phyloP scores from a whole-genome alignment of 2,329 filamentous ascomycete genomes.

The Basipetospora sp. region DNA sequence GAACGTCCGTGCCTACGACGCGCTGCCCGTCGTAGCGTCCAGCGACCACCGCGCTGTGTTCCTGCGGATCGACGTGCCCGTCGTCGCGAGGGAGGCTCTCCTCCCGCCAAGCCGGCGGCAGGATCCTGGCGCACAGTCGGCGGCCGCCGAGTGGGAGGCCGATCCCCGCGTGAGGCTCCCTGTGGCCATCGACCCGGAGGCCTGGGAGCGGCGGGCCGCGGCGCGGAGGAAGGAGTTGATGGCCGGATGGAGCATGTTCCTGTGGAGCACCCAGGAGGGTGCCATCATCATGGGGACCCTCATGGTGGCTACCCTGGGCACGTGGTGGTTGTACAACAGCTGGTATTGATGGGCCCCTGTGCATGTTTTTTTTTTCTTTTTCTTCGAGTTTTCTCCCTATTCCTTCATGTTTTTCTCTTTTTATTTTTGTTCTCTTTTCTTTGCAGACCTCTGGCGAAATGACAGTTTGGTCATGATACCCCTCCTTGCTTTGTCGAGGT shows the following conservation, averaged over 20 bases:
- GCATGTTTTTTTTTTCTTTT: not conserved
- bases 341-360: not conserved
- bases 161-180: slow-evolving; percentile 34
- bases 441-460: too few species aligned
- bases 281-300: slow-evolving; percentile 24
- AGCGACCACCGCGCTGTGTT: slow-evolving; percentile 82
- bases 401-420: too few species aligned
- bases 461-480: too few species aligned
- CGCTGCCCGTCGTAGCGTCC: slow-evolving; percentile 63
- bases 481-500: too few species aligned
- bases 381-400: too few species aligned
- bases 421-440: too few species aligned
- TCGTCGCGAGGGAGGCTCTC: slow-evolving; percentile 30
- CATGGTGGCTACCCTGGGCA: not conserved
- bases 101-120: slow-evolving; percentile 16
- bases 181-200: slow-evolving; percentile 37
- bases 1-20: slow-evolving; percentile 51
- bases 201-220: slow-evolving; percentile 35
- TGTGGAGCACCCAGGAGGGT: slow-evolving; percentile 39
- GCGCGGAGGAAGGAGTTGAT: slow-evolving; percentile 31
- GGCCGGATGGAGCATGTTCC: slow-evolving; percentile 39
- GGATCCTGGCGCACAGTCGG: slow-evolving; percentile 10
- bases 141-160: slow-evolving; percentile 12
- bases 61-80: slow-evolving; percentile 52
- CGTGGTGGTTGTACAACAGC: slow-evolving; percentile 3